Evolutionary conservation across 2,329 filamentous ascomycete species (phyloP).

Genomic region (Colletotrichum lentis): DNA sequence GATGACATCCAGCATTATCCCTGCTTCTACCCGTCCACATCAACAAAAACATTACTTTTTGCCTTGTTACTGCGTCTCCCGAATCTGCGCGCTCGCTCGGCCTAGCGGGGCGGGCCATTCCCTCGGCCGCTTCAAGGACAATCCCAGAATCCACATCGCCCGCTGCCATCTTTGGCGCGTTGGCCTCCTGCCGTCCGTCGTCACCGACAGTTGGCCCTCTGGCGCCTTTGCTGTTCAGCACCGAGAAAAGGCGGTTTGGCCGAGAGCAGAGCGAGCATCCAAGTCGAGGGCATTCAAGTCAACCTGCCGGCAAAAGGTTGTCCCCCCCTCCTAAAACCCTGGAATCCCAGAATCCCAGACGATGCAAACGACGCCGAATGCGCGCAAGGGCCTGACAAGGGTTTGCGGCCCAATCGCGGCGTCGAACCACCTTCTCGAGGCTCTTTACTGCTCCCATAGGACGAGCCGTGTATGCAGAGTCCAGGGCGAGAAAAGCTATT

Average conservation of each 20-base stretch:
- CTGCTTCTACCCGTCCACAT: conserved; percentile 12
- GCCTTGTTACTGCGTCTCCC: conserved; percentile 26
- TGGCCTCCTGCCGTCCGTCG: conserved; percentile 9
- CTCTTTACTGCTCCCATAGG: conserved; percentile 44
- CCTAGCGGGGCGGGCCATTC: conserved; percentile 28
- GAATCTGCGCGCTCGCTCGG: neutral
- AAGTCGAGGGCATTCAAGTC: conserved; percentile 7
- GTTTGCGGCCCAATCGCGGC: conserved; percentile 49
- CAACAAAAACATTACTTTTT: conserved; percentile 13
- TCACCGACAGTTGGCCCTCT: conserved; percentile 8
- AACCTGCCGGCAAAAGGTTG: conserved; percentile 14
- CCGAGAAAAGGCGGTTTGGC: too few relatives aligned
- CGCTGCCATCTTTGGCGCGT: conserved; percentile 7
- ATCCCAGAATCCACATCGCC: conserved; percentile 2
- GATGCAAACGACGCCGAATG: conserved; percentile 36
- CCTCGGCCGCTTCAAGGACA: conserved; percentile 11
- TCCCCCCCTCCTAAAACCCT: conserved; percentile 1
- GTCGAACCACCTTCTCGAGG: conserved; percentile 23
- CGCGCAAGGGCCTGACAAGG: conserved; percentile 40
- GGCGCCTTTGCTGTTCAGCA: too few relatives aligned
- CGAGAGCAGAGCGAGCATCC: too few relatives aligned
- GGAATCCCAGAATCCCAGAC: conserved; percentile 24
- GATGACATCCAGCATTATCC: conserved; percentile 13
- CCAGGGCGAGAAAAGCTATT: conserved; percentile 44
- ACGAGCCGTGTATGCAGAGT: conserved; percentile 45